Conservation (phyloP, 768 basidiomycete species). For the Cytidiella melzeri region DNA sequence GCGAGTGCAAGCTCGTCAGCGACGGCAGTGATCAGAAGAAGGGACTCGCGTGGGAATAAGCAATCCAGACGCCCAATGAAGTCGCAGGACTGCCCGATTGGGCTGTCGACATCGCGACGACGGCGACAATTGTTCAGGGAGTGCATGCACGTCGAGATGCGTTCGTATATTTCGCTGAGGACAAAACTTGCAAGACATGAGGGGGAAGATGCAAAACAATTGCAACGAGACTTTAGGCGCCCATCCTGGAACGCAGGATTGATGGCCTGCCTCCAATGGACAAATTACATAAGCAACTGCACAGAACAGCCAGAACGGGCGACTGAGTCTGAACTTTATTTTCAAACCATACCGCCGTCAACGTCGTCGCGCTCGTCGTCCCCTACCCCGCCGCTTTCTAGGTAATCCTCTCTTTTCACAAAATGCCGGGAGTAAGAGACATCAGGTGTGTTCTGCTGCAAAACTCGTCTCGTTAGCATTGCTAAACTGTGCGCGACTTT, state of each 20-base stretch:
- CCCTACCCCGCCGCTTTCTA: slow-evolving; percentile 38
- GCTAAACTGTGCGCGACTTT: neutral
- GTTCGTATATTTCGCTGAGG: no score
- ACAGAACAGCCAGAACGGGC: slow-evolving; percentile 25
- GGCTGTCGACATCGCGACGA: neutral
- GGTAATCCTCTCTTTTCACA: slow-evolving; percentile 33
- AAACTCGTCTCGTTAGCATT: slow-evolving; percentile 13
- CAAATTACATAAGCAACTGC: slow-evolving; percentile 40
- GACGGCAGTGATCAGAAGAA: neutral
- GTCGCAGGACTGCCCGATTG: neutral
- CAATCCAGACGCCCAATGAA: neutral
- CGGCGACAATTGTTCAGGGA: neutral
- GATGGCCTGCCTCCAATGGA: neutral
- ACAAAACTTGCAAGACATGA: no score
- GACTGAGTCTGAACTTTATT: slow-evolving; percentile 30
- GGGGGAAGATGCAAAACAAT: neutral
- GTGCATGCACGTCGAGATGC: neutral
- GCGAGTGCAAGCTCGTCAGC: neutral
- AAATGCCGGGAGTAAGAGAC: slow-evolving; percentile 81
- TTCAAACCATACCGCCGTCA: slow-evolving; percentile 40
- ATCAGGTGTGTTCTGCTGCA: slow-evolving; percentile 45
- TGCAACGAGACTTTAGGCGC: neutral
- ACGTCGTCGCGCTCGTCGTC: slow-evolving; percentile 40
- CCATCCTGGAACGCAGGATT: neutral
- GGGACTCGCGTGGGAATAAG: neutral